A percentile compares a stretch with the other conserved stretches of the same genome.
Conservation (phyloP, 2,329 filamentous ascomycete genomes). For the Talaromyces funiculosus region DNA sequence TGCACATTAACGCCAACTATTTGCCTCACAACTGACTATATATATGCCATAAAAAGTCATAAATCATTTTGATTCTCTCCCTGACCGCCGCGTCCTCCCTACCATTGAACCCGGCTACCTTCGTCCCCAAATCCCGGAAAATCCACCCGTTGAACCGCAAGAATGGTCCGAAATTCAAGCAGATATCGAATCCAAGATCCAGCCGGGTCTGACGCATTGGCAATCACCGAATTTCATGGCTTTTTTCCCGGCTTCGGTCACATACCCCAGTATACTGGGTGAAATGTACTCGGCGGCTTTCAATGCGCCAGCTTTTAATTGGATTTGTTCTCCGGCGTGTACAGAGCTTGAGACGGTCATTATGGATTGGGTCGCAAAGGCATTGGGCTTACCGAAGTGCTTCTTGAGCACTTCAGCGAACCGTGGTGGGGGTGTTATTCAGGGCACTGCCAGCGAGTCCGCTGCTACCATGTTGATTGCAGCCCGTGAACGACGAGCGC, state of each 20-base stretch:
- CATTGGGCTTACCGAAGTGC: slow-evolving; percentile 65
- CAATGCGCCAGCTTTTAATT: slow-evolving; percentile 90
- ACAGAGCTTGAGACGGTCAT: slow-evolving; percentile 92
- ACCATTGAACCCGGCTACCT: slow-evolving; percentile 81
- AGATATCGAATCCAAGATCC: slow-evolving; percentile 79
- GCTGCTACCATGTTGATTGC: slow-evolving; percentile 82
- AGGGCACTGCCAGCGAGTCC: slow-evolving; percentile 83
- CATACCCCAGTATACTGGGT: slow-evolving; percentile 78
- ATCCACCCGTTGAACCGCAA: slow-evolving; percentile 63
- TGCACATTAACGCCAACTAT: background rate
- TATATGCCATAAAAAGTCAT: slow-evolving; percentile 54
- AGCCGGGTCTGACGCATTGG: slow-evolving; percentile 93
- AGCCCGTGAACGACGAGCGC: slow-evolving; percentile 72
- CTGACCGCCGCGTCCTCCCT: slow-evolving; percentile 66
- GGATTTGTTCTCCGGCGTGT: slow-evolving; percentile 86
- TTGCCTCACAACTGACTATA: background rate
- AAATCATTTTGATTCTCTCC: slow-evolving; percentile 73
- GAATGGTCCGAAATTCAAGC: slow-evolving; percentile 70
- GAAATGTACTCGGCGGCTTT: slow-evolving; percentile 90
- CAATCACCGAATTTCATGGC: slow-evolving; percentile 92
- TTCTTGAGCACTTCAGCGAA: slow-evolving; percentile 65
- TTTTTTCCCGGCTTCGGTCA: slow-evolving; percentile 80
- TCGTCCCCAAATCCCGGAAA: slow-evolving; percentile 66
- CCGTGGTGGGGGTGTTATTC: slow-evolving; percentile 81
- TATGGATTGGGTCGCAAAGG: slow-evolving; percentile 81